Conservation (phyloP, 2,329 filamentous ascomycete genomes). For the Orbilia ellipsospora region DNA sequence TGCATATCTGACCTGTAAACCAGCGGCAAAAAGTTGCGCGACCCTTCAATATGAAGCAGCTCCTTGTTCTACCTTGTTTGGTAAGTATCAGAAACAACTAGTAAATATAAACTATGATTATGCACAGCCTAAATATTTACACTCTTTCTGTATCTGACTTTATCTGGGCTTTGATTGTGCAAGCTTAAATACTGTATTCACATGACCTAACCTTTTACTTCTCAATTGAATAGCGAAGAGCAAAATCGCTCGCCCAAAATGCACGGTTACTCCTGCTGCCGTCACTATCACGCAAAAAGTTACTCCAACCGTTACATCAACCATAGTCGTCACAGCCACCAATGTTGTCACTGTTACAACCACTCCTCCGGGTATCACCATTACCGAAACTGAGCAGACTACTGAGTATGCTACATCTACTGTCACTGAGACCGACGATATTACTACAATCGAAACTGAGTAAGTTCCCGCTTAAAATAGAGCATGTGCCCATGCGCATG, state of each 20-base stretch:
- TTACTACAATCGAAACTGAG: constrained; percentile 11
- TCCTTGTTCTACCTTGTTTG: too few relatives aligned
- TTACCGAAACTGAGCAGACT: constrained; percentile 21
- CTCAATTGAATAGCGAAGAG: constrained; percentile 22
- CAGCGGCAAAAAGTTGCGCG: too few relatives aligned
- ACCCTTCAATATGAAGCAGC: too few relatives aligned
- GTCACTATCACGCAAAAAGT: constrained; percentile 30
- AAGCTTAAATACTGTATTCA: too few relatives aligned
- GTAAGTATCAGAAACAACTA: too few relatives aligned
- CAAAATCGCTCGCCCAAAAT: constrained; percentile 37
- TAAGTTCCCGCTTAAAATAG: constrained; percentile 1
- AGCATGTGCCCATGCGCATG: background rate
- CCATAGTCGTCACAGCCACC: constrained; percentile 5
- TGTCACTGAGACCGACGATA: constrained; percentile 9
- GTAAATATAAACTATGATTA: too few relatives aligned
- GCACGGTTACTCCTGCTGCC: constrained; percentile 17
- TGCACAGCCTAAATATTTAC: too few relatives aligned
- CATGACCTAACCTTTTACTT: too few relatives aligned
- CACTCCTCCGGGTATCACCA: background rate
- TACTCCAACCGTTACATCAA: constrained; percentile 14
- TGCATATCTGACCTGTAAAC: too few relatives aligned
- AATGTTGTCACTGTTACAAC: background rate
- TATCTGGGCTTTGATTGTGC: too few relatives aligned
- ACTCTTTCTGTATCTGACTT: too few relatives aligned
- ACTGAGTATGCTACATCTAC: constrained; percentile 5